Base-by-base conservation (phyloP, 169 alveolate species). In the Cryptosporidium ryanae region DNA sequence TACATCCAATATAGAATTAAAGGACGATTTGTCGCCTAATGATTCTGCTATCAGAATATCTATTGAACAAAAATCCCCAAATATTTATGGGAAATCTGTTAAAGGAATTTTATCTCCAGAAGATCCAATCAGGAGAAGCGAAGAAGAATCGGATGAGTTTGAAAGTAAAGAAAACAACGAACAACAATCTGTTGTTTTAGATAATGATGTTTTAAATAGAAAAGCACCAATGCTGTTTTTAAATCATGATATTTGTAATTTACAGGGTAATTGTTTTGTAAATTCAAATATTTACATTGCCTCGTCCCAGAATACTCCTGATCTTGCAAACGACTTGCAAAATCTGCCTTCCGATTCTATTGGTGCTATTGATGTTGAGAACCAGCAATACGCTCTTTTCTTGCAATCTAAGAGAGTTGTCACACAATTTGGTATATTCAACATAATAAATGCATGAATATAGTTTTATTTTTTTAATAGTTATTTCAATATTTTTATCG, bases 361-460 rank as follows among this genome's bases (percentile, higher is more conserved):
- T 76, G 87, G 87, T 31, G 87, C 87, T 43, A 76, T 76, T 54
- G 87, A 76, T 48, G 76, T 57, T n/a, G 87, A 76, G 48, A 76
- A 59, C 48, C 87, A 57, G 17, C 87, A 76, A 61, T 70, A 55
- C 27, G 87, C 76, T 27, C 87, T 59, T 23, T 59, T 76, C 21
- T 18, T 76, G 25, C 87, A 76, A 12, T 76, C 87, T 21, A 55
- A 43, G 8, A 76, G 87, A 17, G 71, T 61, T n/a, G 8, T 76
- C 63, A 57, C 87, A 57, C 87, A 76, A 76, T 76, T 76, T 34
- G 71, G 87, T 27, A 76, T 76, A 59, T 76, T 76, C 46, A 76
- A 61, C 43, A 76, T 29, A 38, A 38, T 48, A 66, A 48, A 38
- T 38, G 3, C 46, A 38, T 54, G 8, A 38, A 38, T 38, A 38